Base-by-base conservation (phyloP, 441 rosid genomes). In the Oxalis stricta region DNA sequence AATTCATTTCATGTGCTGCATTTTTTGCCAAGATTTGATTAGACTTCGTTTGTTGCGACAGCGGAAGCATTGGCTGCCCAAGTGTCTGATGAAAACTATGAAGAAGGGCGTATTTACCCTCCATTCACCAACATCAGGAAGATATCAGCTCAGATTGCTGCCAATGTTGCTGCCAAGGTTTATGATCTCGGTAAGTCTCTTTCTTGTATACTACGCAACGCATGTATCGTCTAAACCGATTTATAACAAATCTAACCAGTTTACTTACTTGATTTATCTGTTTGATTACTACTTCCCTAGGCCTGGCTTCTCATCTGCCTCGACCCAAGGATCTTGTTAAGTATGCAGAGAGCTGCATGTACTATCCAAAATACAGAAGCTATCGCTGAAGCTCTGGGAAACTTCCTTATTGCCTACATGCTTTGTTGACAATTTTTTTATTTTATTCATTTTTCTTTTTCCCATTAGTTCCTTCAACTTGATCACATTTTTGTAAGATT, bases 271-370 rank as follows among this genome's bases (percentile, higher is more conserved):
- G 3, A 23, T 22, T 34, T 10, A 16, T 5, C 0, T 36, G n/a
- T 28, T 20, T 37, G 16, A 39, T 28, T 48, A 24, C n/a, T 53
- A 11, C n/a, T n/a, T n/a, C n/a, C 1, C 12, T 16, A 82, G 96
- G 98, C 55, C 56, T 89, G 71, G 94, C 98, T 30, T 72, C 98
- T 36, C 80, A 60, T 34, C 96, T 85, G 3, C 96, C 98, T 52
- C 96, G 71, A 30, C 89, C 98, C 0, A 41, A 75, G 58, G 76
- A 85, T 66, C 78, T 89, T 13, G 87, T 85, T n/a, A 62, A 74
- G 65, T 70, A 65, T 33, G 98, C 96, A 1, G 96, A 89, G 72
- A 82, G 94, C 73, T 71, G 89, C 84, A 85, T 89, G 98, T 89
- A 78, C 77, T 71, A 84, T 57, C 89, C 94, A 8, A 46, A 56